Base-by-base conservation (phyloP, 2,329 filamentous ascomycete genomes). In the Clarireedia homoeocarpa region DNA sequence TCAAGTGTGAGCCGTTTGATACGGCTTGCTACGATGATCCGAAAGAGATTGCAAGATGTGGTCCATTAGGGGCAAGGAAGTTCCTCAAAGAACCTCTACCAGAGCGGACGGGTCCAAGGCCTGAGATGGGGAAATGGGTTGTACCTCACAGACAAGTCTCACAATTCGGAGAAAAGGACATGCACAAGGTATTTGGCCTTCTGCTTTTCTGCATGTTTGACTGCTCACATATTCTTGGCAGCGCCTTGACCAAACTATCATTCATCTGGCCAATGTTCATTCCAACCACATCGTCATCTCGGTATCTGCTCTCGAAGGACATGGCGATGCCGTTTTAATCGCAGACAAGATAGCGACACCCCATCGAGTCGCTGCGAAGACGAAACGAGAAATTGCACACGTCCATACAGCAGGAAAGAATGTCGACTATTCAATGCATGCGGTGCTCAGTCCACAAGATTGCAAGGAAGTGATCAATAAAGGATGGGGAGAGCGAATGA, bases 401-500 rank as follows among this genome's bases (percentile, higher is more conserved):
- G 58, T 65, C 5, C 63, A 66, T 56, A 48, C 55, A 15, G 61
- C 51, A 9, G 50, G 45, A n/a, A 59, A 61, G 6, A 57, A 51
- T 52, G 58, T 60, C 15, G 62, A 63, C 12, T 61, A 61, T 50
- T 65, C 61, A 7, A 36, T 66, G 27, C 63, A 66, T 51, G n/a
- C 61, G n/a, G 59, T 54, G 24, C 34, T 65, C 4, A 60, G 60
- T 36, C 64, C 64, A 5, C 30, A n/a, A 3, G 63, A 66, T 58
- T 63, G 59, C 42, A 66, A 66, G 48, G 60, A 63, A 14, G 61
- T 64, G 4, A 65, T 66, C 39, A 46, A 42, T n/a, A 62, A 61
- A 49, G 58, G 58, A 48, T 66, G 64, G 64, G 63, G 64, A 10
- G 63, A 66, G 42, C 56, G 63, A 34, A 62, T 66, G 56, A 59